These are phyloP conservation scores for Fusarium dimerum DNA, from an alignment of 2,329 filamentous ascomycete genomes.

Conservation along the genomic window DNA sequence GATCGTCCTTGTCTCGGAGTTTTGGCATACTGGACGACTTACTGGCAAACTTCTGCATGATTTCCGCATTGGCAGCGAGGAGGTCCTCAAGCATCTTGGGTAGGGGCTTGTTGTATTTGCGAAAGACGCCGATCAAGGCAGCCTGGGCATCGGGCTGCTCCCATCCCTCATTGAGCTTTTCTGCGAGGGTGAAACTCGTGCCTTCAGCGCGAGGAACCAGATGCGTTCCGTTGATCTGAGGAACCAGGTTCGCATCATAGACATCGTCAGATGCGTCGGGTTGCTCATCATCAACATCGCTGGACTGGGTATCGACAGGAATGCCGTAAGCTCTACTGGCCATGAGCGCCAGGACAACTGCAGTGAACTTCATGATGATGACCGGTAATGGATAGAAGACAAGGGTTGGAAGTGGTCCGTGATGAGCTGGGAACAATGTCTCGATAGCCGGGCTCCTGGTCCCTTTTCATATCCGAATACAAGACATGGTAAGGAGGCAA, in stretches of 20 bases:
- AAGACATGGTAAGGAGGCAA: conserved; percentile 1
- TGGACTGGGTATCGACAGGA: conserved; percentile 2
- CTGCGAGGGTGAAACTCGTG: conserved; percentile 31
- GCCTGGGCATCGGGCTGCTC: conserved; percentile 33
- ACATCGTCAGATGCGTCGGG: conserved; percentile 4
- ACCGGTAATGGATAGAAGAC: not conserved
- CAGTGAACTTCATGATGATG: conserved; percentile 22
- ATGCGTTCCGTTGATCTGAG: conserved; percentile 6
- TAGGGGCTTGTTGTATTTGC: conserved; percentile 39
- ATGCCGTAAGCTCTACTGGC: conserved; percentile 14
- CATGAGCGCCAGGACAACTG: conserved; percentile 19
- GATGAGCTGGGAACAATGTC: not conserved
- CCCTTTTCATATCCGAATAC: conserved; percentile 19
- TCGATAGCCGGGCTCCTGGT: not conserved
- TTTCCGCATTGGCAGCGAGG: conserved; percentile 19
- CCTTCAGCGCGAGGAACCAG: conserved; percentile 6
- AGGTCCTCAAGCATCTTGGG: conserved; percentile 30
- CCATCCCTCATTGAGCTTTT: conserved; percentile 38
- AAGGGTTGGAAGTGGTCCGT: not conserved
- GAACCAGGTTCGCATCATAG: conserved; percentile 2
- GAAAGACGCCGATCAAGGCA: conserved; percentile 34
- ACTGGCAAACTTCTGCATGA: conserved; percentile 27
- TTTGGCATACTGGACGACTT: not conserved
- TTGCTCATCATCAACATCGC: conserved; percentile 3
- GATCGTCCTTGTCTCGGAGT: not conserved